Percentiles rank a stretch among this genome's conserved stretches.
Evolutionary conservation across 208 protist genomes (phyloP).

Genomic region (Crithidia fasciculata): DNA sequence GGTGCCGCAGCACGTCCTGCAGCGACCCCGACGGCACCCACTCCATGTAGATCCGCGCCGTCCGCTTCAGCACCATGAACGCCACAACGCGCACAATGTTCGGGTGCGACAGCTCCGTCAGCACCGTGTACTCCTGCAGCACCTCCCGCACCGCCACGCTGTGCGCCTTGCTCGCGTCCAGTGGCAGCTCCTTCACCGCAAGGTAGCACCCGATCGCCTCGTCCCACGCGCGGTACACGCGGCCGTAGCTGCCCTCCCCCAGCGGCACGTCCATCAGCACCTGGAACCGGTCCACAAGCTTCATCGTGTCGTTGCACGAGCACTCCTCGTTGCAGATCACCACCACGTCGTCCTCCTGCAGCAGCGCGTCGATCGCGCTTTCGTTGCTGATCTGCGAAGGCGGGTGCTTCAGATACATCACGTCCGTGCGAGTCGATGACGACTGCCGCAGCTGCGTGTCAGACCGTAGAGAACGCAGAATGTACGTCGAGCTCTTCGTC

Average conservation of each 20-base stretch:
- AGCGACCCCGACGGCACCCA: constrained; percentile 76
- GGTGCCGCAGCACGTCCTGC: constrained; percentile 49
- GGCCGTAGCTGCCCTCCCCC: constrained; percentile 56
- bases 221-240: constrained; percentile 69
- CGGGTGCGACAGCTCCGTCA: constrained; percentile 65
- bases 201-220: constrained; percentile 60
- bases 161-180: constrained; percentile 36
- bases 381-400: constrained; percentile 4
- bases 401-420: constrained; percentile 1
- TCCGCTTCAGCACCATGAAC: constrained; percentile 53
- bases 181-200: constrained; percentile 69
- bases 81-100: constrained; percentile 75
- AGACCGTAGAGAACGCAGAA: constrained; percentile 18
- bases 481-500: constrained; percentile 7
- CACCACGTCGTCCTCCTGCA: constrained; percentile 61
- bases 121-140: constrained; percentile 71
- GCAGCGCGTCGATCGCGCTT: constrained; percentile 38
- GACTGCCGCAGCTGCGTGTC: not conserved
- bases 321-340: constrained; percentile 67
- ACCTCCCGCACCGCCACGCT: constrained; percentile 47
- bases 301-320: constrained; percentile 46
- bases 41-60: constrained; percentile 71
- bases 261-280: constrained; percentile 42
- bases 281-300: constrained; percentile 59
- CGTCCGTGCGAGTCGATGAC: not conserved